Conservation (phyloP, 768 basidiomycete genomes). For the Omphalotus guepiniiformis region DNA sequence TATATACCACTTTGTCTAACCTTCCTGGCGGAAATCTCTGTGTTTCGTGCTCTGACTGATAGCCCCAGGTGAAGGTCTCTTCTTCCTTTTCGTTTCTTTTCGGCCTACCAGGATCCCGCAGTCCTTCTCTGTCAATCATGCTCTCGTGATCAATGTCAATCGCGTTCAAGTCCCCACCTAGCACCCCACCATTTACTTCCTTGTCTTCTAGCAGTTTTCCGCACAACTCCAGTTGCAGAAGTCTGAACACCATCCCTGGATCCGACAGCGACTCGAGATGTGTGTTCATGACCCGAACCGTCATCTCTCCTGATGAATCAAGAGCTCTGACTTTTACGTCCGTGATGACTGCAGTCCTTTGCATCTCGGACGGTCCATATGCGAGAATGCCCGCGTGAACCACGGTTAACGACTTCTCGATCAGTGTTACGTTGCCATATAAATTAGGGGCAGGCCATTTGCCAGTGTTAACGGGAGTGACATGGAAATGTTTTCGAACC, state of each 20-base stretch:
- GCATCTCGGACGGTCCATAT: slow-evolving; percentile 34
- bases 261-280: slow-evolving; percentile 63
- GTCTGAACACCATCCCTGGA: slow-evolving; percentile 38
- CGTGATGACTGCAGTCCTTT: slow-evolving; percentile 32
- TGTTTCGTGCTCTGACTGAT: slow-evolving; percentile 44
- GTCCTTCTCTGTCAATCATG: slow-evolving; percentile 37
- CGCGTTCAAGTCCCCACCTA: slow-evolving; percentile 73
- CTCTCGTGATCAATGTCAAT: slow-evolving; percentile 42
- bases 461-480: slow-evolving; percentile 48
- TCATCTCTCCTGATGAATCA: slow-evolving; percentile 30
- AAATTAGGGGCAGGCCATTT: slow-evolving; percentile 48
- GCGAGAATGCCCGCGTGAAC: slow-evolving; percentile 28
- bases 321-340: slow-evolving; percentile 46
- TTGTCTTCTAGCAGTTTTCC: slow-evolving; percentile 44
- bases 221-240: slow-evolving; percentile 51
- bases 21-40: slow-evolving; percentile 44
- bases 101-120: slow-evolving; percentile 58
- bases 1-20: slow-evolving; percentile 65
- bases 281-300: slow-evolving; percentile 65
- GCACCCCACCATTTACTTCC: slow-evolving; percentile 51
- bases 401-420: slow-evolving; percentile 53
- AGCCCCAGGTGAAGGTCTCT: slow-evolving; percentile 64
- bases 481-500: slow-evolving; percentile 56
- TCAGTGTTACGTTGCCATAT: slow-evolving; percentile 72
- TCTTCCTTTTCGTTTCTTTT: slow-evolving; percentile 35